These are phyloP conservation scores for Aureobasidium musti DNA, from an alignment of 2,329 filamentous ascomycete genomes.

Conservation along the genomic window DNA sequence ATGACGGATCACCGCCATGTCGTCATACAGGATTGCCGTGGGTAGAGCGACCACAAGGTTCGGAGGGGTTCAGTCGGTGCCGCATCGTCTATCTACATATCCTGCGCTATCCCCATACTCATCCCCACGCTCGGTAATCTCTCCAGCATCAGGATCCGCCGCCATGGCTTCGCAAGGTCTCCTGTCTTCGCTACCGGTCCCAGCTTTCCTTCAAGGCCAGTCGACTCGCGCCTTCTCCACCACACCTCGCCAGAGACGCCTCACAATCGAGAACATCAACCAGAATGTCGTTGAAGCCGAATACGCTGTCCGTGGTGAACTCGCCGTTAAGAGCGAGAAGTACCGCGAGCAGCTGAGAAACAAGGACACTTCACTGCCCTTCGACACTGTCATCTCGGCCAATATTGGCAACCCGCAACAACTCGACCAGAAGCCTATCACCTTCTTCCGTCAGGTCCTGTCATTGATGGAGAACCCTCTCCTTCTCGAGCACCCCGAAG, in stretches of 20 bases:
- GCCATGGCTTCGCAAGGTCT: conserved; percentile 18
- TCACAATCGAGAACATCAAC: conserved; percentile 89
- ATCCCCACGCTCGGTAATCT: conserved; percentile 14
- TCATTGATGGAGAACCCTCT: conserved; percentile 88
- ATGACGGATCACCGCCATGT: conserved; percentile 15
- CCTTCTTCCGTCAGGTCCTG: conserved; percentile 96
- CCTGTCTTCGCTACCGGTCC: conserved; percentile 9
- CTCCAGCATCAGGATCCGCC: conserved; percentile 5
- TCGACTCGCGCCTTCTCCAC: conserved; percentile 24
- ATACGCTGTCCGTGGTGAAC: conserved; percentile 95
- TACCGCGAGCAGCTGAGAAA: conserved; percentile 72
- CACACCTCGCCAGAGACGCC: conserved; percentile 26
- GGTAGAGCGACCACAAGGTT: conserved; percentile 18
- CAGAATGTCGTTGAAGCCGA: conserved; percentile 81
- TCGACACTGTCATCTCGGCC: conserved; percentile 88
- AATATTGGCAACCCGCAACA: conserved; percentile 99
- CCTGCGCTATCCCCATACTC: conserved; percentile 1
- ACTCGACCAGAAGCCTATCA: conserved; percentile 98
- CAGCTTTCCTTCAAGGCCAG: conserved; percentile 9
- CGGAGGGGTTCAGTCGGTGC: conserved; percentile 1
- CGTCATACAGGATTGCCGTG: conserved; percentile 25
- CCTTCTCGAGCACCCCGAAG: conserved; percentile 78
- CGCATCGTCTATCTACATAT: conserved; percentile 26
- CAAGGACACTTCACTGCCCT: conserved; percentile 67
- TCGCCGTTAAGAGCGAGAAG: conserved; percentile 89